Evolutionary conservation across 768 basidiomycete species (phyloP).

Genomic region (Tulasnella sp.): DNA sequence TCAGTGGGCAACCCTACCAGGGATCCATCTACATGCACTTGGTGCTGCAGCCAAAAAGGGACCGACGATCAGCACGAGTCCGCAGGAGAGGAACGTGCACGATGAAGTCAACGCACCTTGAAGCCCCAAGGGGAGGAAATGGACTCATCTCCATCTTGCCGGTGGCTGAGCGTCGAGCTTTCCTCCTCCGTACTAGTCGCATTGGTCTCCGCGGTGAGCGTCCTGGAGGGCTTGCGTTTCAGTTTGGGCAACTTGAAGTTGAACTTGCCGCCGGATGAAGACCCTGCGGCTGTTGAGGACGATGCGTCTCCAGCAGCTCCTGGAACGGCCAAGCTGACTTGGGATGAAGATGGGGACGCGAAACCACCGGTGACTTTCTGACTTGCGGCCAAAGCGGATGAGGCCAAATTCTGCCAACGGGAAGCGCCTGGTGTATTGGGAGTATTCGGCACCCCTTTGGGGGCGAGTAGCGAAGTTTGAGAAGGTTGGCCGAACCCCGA

Average conservation of each 20-base stretch:
- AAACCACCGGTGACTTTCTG: not conserved
- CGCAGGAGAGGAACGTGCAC: not conserved
- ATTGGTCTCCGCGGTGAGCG: not conserved
- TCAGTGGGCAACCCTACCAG: constrained; percentile 26
- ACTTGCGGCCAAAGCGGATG: not conserved
- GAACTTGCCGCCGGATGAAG: constrained; percentile 21
- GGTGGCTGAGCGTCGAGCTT: not conserved
- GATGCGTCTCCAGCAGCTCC: not conserved
- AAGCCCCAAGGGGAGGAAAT: constrained; percentile 28
- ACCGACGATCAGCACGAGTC: not conserved
- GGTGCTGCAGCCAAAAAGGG: constrained; percentile 14
- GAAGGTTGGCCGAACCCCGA: not conserved
- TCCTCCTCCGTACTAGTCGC: not conserved
- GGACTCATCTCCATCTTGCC: not conserved
- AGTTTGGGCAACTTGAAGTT: constrained; percentile 23
- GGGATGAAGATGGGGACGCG: constrained; percentile 13
- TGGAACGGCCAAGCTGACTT: constrained; percentile 15
- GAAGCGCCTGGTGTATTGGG: not conserved
- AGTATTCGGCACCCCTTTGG: not conserved
- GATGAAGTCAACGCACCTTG: not conserved
- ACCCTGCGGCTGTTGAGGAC: not conserved
- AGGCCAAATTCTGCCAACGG: constrained; percentile 19
- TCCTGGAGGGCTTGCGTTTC: constrained; percentile 8
- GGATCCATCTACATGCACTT: constrained; percentile 29
- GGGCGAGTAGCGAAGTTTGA: constrained; percentile 14